Base-by-base conservation (phyloP, 306 rosid genomes). In the Pachyrhizus erosus region DNA sequence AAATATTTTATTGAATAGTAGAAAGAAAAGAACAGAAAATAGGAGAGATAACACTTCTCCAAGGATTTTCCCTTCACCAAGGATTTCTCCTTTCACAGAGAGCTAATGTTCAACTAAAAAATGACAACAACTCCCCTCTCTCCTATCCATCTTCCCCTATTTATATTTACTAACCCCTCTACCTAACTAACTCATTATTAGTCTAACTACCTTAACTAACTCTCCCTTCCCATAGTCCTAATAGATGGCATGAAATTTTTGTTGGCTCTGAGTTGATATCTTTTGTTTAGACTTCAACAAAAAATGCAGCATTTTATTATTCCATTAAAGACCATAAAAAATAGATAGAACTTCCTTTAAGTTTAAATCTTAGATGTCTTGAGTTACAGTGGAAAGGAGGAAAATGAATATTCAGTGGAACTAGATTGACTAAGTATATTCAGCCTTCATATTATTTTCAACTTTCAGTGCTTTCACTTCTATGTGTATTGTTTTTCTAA, bases 301-400 rank as follows among this genome's bases (percentile, higher is more conserved):
- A 67, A 67, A 13, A 48, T 15, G 46, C 43, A 2, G n/a, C 51
- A 29, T 27, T n/a, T 5, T 33, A 49, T 62, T 62, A 39, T 60
- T 45, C 3, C 26, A n/a, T 37, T 51, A 37, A 76, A 58, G 69
- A 76, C 55, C 42, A 21, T 58, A 45, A 68, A 46, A 67, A 75
- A 45, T 26, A 23, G 57, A 81, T 33, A 73, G 45, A 58, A 61
- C 21, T 46, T 71, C 46, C 11, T 33, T 64, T 34, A 45, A 29
- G 21, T 54, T 18, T 51, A 45, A 68, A 79, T 39, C 70, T 51
- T 26, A 14, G 57, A 20, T 9, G 7, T 0, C 42, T 7, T 37
- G 8, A 37, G 42, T 81, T 51, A 37, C 58, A 33, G 45, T 74
- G 33, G 54, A 80, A 33, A 51, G 70, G 70, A 42, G 67, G 45